phyloP scores from a whole-genome alignment of 2,329 filamentous ascomycete species.

The Trichoderma asperellum region DNA sequence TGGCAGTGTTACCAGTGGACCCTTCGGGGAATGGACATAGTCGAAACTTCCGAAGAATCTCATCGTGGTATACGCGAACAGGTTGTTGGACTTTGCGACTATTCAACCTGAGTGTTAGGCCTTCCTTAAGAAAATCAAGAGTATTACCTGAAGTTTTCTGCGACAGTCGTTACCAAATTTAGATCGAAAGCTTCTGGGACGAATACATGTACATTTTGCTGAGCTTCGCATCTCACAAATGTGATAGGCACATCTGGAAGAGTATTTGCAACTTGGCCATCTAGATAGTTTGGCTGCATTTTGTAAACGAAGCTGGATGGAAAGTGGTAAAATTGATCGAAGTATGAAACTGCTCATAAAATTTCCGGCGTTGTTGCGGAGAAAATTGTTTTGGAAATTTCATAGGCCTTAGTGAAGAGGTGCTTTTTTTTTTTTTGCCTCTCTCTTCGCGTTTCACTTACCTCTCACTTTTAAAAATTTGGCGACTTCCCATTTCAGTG shows the following conservation, averaged over 20 bases:
- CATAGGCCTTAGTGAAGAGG: too few relatives aligned
- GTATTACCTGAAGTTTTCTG: slow-evolving; percentile 37
- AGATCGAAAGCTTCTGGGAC: slow-evolving; percentile 33
- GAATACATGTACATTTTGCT: slow-evolving; percentile 37
- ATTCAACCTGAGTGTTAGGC: neutral
- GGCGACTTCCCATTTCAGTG: neutral
- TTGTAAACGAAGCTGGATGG: neutral
- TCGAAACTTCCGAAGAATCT: slow-evolving; percentile 34
- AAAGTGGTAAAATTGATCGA: neutral
- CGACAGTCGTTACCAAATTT: slow-evolving; percentile 32
- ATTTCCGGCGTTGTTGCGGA: too few relatives aligned
- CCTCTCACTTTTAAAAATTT: too few relatives aligned
- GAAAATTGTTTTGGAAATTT: too few relatives aligned
- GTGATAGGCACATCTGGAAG: slow-evolving; percentile 32
- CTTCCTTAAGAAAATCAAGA: neutral
- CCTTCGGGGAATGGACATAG: slow-evolving; percentile 35
- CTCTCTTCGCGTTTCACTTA: too few relatives aligned
- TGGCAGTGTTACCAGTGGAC: slow-evolving; percentile 22
- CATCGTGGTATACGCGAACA: slow-evolving; percentile 37
- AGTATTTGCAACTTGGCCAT: slow-evolving; percentile 1
- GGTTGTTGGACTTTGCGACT: slow-evolving; percentile 36
- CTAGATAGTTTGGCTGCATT: slow-evolving; percentile 28
- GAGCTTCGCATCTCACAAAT: slow-evolving; percentile 34
- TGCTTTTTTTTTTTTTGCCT: too few relatives aligned
- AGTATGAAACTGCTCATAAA: neutral